Conservation (phyloP, 257 asterid genomes). For the Orobanche coerulescens region DNA sequence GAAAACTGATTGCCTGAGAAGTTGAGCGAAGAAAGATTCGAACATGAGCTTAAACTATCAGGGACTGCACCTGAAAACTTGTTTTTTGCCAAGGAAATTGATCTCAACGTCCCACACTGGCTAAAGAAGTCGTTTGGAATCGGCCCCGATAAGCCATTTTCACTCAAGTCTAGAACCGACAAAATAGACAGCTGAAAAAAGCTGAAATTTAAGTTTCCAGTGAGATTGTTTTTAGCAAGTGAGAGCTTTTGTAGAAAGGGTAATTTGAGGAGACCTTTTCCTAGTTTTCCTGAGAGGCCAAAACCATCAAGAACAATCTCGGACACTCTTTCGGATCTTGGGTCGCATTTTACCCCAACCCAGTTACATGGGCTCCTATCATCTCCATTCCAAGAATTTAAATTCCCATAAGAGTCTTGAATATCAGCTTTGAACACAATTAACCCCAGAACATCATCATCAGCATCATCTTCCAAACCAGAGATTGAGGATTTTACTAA, state of each 20-base stretch:
- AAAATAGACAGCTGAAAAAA: slow-evolving; percentile 64
- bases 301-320: slow-evolving; percentile 87
- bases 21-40: slow-evolving; percentile 48
- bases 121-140: slow-evolving; percentile 57
- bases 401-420: slow-evolving; percentile 61
- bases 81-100: slow-evolving; percentile 68
- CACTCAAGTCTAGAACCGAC: slow-evolving; percentile 63
- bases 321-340: slow-evolving; percentile 81
- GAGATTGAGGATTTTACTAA: slow-evolving; percentile 47
- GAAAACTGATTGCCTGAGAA: slow-evolving; percentile 74
- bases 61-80: slow-evolving; percentile 67
- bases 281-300: slow-evolving; percentile 72
- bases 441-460: slow-evolving; percentile 88
- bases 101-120: slow-evolving; percentile 72
- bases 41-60: slow-evolving; percentile 66
- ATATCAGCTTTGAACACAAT: slow-evolving; percentile 84
- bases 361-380: slow-evolving; percentile 77
- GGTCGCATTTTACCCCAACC: slow-evolving; percentile 75
- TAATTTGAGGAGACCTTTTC: slow-evolving; percentile 80
- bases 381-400: slow-evolving; percentile 85
- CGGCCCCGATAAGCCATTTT: slow-evolving; percentile 53
- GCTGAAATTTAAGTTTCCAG: slow-evolving; percentile 58
- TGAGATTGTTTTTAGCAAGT: slow-evolving; percentile 61
- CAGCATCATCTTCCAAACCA: slow-evolving; percentile 76
- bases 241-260: slow-evolving; percentile 72